Conservation (phyloP, 176 grass and related monocot genomes). For the Oryza meyeriana region DNA sequence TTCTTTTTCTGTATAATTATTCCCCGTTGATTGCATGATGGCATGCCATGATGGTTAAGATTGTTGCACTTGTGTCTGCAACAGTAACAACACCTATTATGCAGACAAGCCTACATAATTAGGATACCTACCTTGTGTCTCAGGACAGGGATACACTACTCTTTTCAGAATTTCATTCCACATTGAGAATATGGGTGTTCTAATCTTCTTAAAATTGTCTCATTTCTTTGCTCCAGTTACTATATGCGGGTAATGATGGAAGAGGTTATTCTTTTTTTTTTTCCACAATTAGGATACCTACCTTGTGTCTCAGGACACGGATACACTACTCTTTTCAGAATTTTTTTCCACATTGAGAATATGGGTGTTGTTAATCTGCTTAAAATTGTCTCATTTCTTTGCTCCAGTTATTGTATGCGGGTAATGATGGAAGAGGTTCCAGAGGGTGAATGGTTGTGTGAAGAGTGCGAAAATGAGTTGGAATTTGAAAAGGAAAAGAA, state of each 20-base stretch:
- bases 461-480: constrained; percentile 78
- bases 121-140: background rate
- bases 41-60: background rate
- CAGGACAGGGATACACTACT: background rate
- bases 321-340: background rate
- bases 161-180: background rate
- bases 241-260: constrained; percentile 79
- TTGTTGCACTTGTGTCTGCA: background rate
- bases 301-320: background rate
- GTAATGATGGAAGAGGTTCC: constrained; percentile 78
- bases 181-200: background rate
- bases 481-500: constrained; percentile 50
- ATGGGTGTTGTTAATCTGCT: constrained; percentile 3
- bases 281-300: constrained; percentile 1
- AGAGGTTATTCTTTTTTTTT: too few relatives aligned
- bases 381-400: constrained; percentile 26
- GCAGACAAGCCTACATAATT: constrained; percentile 7
- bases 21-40: background rate
- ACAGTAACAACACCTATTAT: background rate
- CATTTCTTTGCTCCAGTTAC: constrained; percentile 62
- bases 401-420: constrained; percentile 86
- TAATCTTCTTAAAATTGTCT: constrained; percentile 10
- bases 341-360: constrained; percentile 7
- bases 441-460: constrained; percentile 81
- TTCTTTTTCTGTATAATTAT: background rate